Conservation (phyloP, 176 grass and related monocot species). For the Coix lacrymajobi region DNA sequence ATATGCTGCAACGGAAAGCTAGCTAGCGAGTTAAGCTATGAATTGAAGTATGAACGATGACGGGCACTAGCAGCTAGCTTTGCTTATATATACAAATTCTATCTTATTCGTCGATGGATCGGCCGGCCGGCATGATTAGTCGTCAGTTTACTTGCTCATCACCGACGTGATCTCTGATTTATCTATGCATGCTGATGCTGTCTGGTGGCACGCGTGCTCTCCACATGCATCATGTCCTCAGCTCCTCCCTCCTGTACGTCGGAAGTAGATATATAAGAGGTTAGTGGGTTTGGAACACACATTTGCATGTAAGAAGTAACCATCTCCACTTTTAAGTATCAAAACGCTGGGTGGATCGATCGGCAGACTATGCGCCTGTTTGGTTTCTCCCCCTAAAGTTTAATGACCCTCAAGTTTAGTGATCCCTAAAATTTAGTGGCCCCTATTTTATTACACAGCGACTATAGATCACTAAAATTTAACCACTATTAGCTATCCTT, state of each 20-base stretch:
- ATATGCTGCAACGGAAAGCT: slow-evolving; percentile 17
- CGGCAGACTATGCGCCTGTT: no score
- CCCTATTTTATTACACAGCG: no score
- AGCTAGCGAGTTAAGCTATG: background rate
- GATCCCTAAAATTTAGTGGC: no score
- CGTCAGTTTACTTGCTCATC: slow-evolving; percentile 18
- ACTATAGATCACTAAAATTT: no score
- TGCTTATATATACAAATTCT: background rate
- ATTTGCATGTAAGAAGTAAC: background rate
- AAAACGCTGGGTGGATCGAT: background rate
- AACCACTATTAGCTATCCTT: no score
- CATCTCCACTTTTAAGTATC: background rate
- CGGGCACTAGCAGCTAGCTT: background rate
- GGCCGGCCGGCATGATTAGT: background rate
- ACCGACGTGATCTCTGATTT: slow-evolving; percentile 7
- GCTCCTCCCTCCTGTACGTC: no score
- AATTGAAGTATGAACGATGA: background rate
- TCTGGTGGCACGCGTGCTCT: background rate
- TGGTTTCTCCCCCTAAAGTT: no score
- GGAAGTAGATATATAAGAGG: background rate
- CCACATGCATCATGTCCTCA: background rate
- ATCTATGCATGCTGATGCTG: background rate
- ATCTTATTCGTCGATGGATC: background rate
- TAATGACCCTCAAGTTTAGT: no score
- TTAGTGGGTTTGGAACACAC: slow-evolving; percentile 9